phyloP scores from a whole-genome alignment of 2,329 filamentous ascomycete genomes.

The Anisogramma anomala region DNA sequence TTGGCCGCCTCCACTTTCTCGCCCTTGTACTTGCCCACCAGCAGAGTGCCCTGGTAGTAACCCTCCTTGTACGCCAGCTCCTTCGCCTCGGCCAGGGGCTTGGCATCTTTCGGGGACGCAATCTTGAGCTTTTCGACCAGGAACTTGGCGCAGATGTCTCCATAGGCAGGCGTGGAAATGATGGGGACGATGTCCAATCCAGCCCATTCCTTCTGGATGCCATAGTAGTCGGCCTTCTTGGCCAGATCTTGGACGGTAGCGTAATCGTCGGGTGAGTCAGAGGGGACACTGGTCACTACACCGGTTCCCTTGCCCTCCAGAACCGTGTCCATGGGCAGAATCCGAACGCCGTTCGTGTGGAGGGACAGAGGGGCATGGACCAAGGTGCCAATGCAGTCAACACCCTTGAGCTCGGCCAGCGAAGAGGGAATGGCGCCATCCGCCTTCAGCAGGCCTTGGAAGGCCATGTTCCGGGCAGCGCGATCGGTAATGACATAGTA shows the following conservation, averaged over 20 bases:
- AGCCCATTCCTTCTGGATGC: constrained; percentile 93
- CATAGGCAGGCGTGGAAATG: constrained; percentile 79
- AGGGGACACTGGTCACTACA: constrained; percentile 91
- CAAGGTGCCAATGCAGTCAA: constrained; percentile 75
- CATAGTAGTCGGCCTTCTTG: constrained; percentile 94
- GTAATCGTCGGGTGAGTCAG: constrained; percentile 91
- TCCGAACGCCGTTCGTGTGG: constrained; percentile 71
- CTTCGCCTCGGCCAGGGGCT: constrained; percentile 85
- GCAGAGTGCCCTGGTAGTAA: constrained; percentile 84
- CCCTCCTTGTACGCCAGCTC: constrained; percentile 95
- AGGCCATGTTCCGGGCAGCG: constrained; percentile 84
- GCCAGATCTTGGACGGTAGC: constrained; percentile 76
- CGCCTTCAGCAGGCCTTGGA: constrained; percentile 72
- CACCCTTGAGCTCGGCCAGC: constrained; percentile 62
- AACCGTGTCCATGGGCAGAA: constrained; percentile 91
- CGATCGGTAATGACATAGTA: constrained; percentile 77
- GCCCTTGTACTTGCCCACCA: constrained; percentile 78
- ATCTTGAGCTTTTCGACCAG: constrained; percentile 93
- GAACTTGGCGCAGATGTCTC: constrained; percentile 69
- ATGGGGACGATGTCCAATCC: constrained; percentile 82
- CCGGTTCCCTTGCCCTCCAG: constrained; percentile 90
- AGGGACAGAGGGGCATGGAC: constrained; percentile 81
- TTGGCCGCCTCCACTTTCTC: constrained; percentile 79
- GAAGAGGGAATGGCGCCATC: constrained; percentile 61
- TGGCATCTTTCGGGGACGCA: constrained; percentile 86